Evolutionary conservation across 371 early-diverging fungal species (phyloP).

Genomic region (Paramicrosporidium saccamoebae): DNA sequence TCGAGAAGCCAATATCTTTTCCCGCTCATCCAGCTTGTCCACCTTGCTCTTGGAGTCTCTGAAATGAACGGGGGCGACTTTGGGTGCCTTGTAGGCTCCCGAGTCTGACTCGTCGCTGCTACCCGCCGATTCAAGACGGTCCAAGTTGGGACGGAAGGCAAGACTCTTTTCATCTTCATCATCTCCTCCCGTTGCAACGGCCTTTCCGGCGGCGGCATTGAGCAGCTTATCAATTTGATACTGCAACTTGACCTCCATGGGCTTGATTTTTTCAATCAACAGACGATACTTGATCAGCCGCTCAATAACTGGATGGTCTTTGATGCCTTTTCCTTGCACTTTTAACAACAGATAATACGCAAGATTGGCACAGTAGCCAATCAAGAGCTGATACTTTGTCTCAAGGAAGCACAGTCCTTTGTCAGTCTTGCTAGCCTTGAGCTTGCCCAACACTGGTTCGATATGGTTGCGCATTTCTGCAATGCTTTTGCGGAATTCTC

Average conservation of each 20-base stretch:
- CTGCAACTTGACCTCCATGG: conserved; percentile 62
- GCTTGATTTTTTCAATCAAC: conserved; percentile 63
- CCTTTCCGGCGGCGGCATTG: conserved; percentile 24
- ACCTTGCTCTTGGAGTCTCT: conserved; percentile 28
- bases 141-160: too few relatives aligned
- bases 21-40: conserved; percentile 19
- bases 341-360: conserved; percentile 31
- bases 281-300: conserved; percentile 39
- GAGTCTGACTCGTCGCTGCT: conserved; percentile 3
- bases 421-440: conserved; percentile 12
- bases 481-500: too few relatives aligned
- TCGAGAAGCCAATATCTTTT: conserved; percentile 32
- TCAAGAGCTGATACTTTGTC: conserved; percentile 43
- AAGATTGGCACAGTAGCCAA: conserved; percentile 52
- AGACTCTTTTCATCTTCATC: conserved; percentile 5
- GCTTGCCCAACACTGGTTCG: conserved; percentile 6
- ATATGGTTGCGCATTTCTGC: too few relatives aligned
- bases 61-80: conserved; percentile 49
- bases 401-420: conserved; percentile 52
- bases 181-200: too few relatives aligned
- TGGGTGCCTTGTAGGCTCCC: conserved; percentile 46
- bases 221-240: conserved; percentile 87
- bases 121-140: background rate
- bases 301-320: conserved; percentile 20
- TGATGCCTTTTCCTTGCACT: conserved; percentile 23